Conservation (phyloP, 805 yeast species). For the Scheffersomyces ergatensis region DNA sequence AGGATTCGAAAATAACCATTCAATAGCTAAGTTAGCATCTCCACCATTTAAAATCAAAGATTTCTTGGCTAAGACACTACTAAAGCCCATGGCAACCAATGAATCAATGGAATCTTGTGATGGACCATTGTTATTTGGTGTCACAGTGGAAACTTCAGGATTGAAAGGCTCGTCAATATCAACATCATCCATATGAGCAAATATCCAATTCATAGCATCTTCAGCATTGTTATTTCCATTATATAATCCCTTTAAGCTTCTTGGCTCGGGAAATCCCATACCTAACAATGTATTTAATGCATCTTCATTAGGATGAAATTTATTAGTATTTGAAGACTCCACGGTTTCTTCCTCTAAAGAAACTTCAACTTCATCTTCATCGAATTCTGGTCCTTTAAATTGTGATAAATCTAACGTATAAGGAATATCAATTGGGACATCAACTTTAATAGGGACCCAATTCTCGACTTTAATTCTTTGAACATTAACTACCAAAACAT, state of each 20-base stretch:
- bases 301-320: constrained; percentile 57
- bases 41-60: constrained; percentile 62
- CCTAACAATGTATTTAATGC: constrained; percentile 54
- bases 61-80: constrained; percentile 60
- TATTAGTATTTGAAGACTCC: constrained; percentile 1
- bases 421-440: constrained; percentile 63
- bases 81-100: constrained; percentile 77
- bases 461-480: constrained; percentile 80
- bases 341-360: constrained; percentile 11
- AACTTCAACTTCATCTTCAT: constrained; percentile 24
- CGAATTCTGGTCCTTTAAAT: constrained; percentile 41
- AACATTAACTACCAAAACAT: constrained; percentile 66
- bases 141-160: constrained; percentile 16
- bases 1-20: constrained; percentile 85
- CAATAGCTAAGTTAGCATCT: constrained; percentile 76
- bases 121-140: constrained; percentile 20
- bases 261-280: constrained; percentile 85
- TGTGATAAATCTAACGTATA: constrained; percentile 42
- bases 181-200: constrained; percentile 83
- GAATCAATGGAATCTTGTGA: constrained; percentile 41
- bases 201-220: constrained; percentile 85
- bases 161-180: constrained; percentile 67
- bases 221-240: constrained; percentile 64
- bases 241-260: constrained; percentile 66
- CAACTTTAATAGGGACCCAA: constrained; percentile 86